Evolutionary conservation across 1,139 yeast genomes (phyloP), one percentile per base, ranked within the genome.

Genomic region (Yamadazyma jaroonii): DNA sequence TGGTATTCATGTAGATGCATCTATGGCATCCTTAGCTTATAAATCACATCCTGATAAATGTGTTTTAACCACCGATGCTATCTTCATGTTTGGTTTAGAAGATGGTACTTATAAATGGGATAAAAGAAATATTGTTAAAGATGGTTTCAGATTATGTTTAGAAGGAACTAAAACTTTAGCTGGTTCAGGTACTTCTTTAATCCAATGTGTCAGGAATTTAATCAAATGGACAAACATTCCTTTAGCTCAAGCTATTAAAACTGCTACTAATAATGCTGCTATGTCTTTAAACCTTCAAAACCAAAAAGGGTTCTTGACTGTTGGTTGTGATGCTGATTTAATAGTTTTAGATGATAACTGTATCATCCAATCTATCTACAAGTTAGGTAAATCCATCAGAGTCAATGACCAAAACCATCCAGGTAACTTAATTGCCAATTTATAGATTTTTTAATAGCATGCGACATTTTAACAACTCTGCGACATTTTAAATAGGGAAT

Each of bases 1-100:
- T 54, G 83, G 83, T 6, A 73, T 79, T 35, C 85, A 79, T 49
- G 81, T 79, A 21, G 81, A 77, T 47, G 81, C 83, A 3, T 61
- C 80, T 13, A 74, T 76, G 65, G 76, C 74, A 22, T 62, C 67
- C 25, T 52, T 77, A 41, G 83, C 83, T 1, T 79, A 75, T 56
- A 64, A 67, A 36, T 63, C 81, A 7, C 69, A 70, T 47, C 80
- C 81, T 5, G 74, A 70, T 15, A 77, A 75, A 46, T 74, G 81
- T 50, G 71, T 77, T 32, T 62, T 79, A 47, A 82, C 77, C 15
- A 79, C 84, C 2, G 85, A 79, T 52, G 83, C 84, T 38, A 78
- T 78, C 75, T 75, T 70, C 50, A 59, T 73, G 50, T 67, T 74
- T 34, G 81, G 81, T 2, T 61, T 74, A 46, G 64, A 71, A 3